These are phyloP conservation scores for Russula sp. DNA, from an alignment of 768 basidiomycete species.

Conservation along the genomic window DNA sequence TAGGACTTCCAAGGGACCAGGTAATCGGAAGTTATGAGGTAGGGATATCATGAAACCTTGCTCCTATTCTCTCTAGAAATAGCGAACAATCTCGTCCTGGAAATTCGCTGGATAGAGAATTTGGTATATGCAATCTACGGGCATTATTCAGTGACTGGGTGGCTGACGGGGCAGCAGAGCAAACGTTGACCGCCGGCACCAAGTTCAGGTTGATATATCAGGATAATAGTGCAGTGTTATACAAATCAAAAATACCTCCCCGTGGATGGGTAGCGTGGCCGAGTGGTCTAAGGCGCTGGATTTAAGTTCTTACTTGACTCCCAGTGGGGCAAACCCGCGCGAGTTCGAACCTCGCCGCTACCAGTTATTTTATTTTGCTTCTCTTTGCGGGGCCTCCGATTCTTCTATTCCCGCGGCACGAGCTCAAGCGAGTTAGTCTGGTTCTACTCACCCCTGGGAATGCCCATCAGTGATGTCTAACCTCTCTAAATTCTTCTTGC, in stretches of 20 bases:
- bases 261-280: slow-evolving; percentile 56
- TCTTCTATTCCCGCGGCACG: background rate
- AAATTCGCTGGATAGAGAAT: too few relatives aligned
- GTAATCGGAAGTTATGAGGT: too few relatives aligned
- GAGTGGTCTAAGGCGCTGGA: slow-evolving; percentile 92
- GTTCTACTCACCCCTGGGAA: background rate
- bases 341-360: slow-evolving; percentile 90
- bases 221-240: background rate
- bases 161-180: too few relatives aligned
- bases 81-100: too few relatives aligned
- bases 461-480: background rate
- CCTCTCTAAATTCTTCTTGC: slow-evolving; percentile 2
- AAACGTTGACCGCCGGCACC: too few relatives aligned
- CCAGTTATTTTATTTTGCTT: slow-evolving; percentile 32
- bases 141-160: too few relatives aligned
- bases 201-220: background rate
- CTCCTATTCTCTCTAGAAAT: too few relatives aligned
- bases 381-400: background rate
- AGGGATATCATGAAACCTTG: too few relatives aligned
- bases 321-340: slow-evolving; percentile 81
- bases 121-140: too few relatives aligned
- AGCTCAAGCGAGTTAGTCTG: background rate
- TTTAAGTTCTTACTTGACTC: slow-evolving; percentile 65
- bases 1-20: too few relatives aligned
- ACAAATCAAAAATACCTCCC: background rate